These are phyloP conservation scores for Zygosaccharomyces gambellarensis DNA, from an alignment of 805 yeast genomes.

Conservation along the genomic window DNA sequence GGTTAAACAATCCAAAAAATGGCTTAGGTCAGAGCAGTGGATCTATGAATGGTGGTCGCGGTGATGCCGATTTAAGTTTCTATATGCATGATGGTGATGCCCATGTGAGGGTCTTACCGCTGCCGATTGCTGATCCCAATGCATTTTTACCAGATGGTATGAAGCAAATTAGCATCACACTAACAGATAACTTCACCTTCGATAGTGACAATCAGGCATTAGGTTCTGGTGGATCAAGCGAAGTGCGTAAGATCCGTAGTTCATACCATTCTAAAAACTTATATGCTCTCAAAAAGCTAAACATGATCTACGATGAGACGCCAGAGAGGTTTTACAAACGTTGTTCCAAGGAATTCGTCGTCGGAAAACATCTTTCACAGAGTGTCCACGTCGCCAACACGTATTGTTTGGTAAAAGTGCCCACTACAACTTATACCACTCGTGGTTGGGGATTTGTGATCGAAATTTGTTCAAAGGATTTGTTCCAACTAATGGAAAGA, in stretches of 20 bases:
- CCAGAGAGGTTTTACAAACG: constrained; percentile 61
- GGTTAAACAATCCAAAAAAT: constrained; percentile 28
- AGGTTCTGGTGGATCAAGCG: constrained; percentile 72
- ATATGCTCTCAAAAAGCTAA: constrained; percentile 64
- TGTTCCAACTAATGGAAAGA: constrained; percentile 49
- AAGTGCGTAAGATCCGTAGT: constrained; percentile 48
- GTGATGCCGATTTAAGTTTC: constrained; percentile 26
- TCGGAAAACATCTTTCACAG: constrained; percentile 50
- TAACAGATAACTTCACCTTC: constrained; percentile 53
- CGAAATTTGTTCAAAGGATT: constrained; percentile 63
- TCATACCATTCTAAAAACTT: constrained; percentile 36
- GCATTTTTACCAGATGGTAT: constrained; percentile 52
- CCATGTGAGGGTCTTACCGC: constrained; percentile 44
- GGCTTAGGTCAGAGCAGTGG: constrained; percentile 10
- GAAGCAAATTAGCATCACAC: constrained; percentile 43
- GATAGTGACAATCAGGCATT: constrained; percentile 44
- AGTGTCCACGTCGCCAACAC: constrained; percentile 59
- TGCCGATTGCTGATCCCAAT: constrained; percentile 65
- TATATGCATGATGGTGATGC: constrained; percentile 35
- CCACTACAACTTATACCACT: constrained; percentile 47
- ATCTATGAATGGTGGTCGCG: constrained; percentile 7
- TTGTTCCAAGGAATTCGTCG: constrained; percentile 58
- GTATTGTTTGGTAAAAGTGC: constrained; percentile 51
- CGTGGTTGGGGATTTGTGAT: constrained; percentile 76
- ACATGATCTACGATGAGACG: constrained; percentile 54